Conservation (phyloP, 106 monocot species). For the Apostasia shenzhenica region DNA sequence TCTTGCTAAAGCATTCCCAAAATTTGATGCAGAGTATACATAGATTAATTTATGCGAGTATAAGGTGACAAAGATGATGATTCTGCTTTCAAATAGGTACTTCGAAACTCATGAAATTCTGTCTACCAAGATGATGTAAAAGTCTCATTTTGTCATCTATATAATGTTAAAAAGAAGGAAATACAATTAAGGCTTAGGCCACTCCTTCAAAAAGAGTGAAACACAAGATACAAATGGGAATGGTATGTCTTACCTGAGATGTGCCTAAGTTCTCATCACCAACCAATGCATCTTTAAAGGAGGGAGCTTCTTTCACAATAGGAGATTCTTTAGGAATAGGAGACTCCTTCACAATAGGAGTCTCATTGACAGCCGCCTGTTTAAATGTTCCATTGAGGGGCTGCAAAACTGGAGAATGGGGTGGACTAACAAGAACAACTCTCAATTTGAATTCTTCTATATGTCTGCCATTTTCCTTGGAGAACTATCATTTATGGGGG, state of each 20-base stretch:
- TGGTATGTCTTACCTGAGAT: slow-evolving; percentile 42
- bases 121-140: no score
- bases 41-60: no score
- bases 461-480: slow-evolving; percentile 59
- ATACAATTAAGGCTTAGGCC: no score
- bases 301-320: slow-evolving; percentile 16
- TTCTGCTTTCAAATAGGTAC: no score
- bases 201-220: no score
- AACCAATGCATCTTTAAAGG: not conserved
- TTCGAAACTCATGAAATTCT: no score
- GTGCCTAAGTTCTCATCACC: slow-evolving; percentile 20
- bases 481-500: slow-evolving; percentile 41
- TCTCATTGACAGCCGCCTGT: slow-evolving; percentile 27
- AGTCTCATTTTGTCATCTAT: no score
- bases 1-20: no score
- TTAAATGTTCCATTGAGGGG: slow-evolving; percentile 46
- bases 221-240: not conserved
- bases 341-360: slow-evolving; percentile 9
- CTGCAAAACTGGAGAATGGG: slow-evolving; percentile 46
- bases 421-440: slow-evolving; percentile 72
- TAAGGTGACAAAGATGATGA: no score
- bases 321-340: slow-evolving; percentile 18
- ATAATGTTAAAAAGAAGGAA: no score
- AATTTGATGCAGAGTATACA: no score
- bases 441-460: slow-evolving; percentile 78